A percentile compares a stretch with the other conserved stretches of the same genome.
Conservation (phyloP, 2,329 filamentous ascomycete species). For the Fusarium napiforme region DNA sequence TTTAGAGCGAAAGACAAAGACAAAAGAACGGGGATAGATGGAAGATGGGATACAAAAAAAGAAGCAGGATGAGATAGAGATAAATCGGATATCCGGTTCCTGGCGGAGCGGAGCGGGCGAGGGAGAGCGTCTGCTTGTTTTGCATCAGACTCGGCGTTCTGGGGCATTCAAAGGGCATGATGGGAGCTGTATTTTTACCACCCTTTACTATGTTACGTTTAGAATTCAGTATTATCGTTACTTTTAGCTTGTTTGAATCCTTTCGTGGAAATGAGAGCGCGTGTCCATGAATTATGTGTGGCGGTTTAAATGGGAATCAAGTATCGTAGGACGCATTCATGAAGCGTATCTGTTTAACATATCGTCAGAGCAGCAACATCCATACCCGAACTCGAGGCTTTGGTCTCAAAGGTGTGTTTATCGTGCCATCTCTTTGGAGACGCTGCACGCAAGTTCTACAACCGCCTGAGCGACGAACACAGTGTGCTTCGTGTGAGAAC, state of each 20-base stretch:
- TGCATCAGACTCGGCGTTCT: conserved; percentile 48
- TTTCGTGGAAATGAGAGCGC: conserved; percentile 14
- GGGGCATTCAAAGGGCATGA: conserved; percentile 46
- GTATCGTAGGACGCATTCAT: neutral
- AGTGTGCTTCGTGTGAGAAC: neutral
- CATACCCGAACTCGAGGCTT: neutral
- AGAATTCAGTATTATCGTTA: conserved; percentile 17
- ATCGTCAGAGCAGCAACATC: neutral
- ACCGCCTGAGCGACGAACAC: neutral
- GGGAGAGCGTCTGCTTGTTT: conserved; percentile 39
- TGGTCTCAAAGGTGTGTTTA: neutral
- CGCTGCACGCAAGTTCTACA: neutral
- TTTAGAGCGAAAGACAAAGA: conserved; percentile 20
- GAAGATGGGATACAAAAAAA: conserved; percentile 20
- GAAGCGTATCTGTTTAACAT: neutral
- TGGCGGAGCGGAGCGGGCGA: conserved; percentile 31
- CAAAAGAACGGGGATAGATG: conserved; percentile 15
- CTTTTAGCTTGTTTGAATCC: conserved; percentile 19
- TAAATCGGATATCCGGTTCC: conserved; percentile 32
- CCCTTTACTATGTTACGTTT: conserved; percentile 16
- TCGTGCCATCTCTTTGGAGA: neutral
- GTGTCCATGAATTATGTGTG: conserved; percentile 6
- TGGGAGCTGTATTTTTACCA: conserved; percentile 40
- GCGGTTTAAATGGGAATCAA: neutral
- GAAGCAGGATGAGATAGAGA: conserved; percentile 14